A percentile compares a stretch with the other conserved stretches of the same genome.
Evolutionary conservation across 1,284 basidiomycete species (phyloP).

Genomic region (Hemileia vastatrix): DNA sequence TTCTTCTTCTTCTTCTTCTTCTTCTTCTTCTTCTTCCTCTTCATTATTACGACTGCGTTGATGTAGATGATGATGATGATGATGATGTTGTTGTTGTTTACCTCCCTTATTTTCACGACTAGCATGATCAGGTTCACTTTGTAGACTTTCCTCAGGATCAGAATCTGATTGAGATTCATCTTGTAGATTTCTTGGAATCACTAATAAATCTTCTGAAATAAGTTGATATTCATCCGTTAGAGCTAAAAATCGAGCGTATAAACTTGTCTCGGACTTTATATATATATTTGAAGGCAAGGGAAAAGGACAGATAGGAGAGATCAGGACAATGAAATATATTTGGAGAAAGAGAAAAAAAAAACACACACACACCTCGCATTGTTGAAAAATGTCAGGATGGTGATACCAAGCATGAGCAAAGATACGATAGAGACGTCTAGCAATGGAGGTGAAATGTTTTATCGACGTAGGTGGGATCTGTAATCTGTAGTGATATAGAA

Average conservation of each 20-base stretch:
- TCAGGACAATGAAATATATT: neutral
- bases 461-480: slow-evolving; percentile 69
- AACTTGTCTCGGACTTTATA: slow-evolving; percentile 76
- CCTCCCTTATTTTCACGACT: too few relatives aligned
- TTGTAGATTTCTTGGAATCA: slow-evolving; percentile 51
- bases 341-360: neutral
- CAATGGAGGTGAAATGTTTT: slow-evolving; percentile 76
- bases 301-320: slow-evolving; percentile 6
- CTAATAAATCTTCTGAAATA: slow-evolving; percentile 67
- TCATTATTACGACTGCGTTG: too few relatives aligned
- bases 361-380: slow-evolving; percentile 55
- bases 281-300: slow-evolving; percentile 39
- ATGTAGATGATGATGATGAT: too few relatives aligned
- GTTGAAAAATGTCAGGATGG: slow-evolving; percentile 75
- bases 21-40: too few relatives aligned
- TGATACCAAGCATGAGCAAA: slow-evolving; percentile 65
- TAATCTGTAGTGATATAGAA: slow-evolving; percentile 49
- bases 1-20: too few relatives aligned
- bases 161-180: neutral
- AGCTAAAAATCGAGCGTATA: slow-evolving; percentile 81
- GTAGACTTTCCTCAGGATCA: neutral
- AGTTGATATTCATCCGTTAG: slow-evolving; percentile 72
- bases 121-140: too few relatives aligned
- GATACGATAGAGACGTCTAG: slow-evolving; percentile 78
- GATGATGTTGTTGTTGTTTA: too few relatives aligned